Percentiles rank a stretch among this genome's conserved stretches.
Evolutionary conservation across 139 green algal species (phyloP).

Genomic region (Chlamydomonas sp.): DNA sequence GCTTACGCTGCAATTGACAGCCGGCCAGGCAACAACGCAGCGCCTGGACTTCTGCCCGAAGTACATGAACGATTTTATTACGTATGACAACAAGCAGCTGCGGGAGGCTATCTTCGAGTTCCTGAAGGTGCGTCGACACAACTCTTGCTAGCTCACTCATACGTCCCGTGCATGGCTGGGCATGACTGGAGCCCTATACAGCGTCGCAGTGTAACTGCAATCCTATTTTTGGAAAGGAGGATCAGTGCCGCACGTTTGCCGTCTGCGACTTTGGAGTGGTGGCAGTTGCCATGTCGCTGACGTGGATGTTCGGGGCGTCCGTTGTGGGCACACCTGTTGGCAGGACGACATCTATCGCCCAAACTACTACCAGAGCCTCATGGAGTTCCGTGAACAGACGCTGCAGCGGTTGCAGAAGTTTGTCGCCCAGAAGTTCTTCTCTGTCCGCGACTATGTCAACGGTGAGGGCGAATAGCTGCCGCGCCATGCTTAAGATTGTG

Average conservation of each 20-base stretch:
- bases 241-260: too few species aligned
- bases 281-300: background rate
- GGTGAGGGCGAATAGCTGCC: slow-evolving; percentile 24
- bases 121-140: slow-evolving; percentile 64
- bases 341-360: slow-evolving; percentile 83
- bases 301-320: background rate
- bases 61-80: slow-evolving; percentile 57
- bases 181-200: background rate
- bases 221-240: too few species aligned
- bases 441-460: slow-evolving; percentile 68
- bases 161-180: too few species aligned
- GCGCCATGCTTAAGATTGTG: too few species aligned
- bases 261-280: background rate
- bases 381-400: slow-evolving; percentile 83
- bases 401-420: slow-evolving; percentile 76
- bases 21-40: slow-evolving; percentile 11
- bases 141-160: too few species aligned
- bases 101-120: slow-evolving; percentile 75
- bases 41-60: background rate
- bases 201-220: background rate
- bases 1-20: slow-evolving; percentile 56
- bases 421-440: slow-evolving; percentile 76
- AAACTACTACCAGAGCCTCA: slow-evolving; percentile 76
- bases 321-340: background rate
- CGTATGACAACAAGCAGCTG: slow-evolving; percentile 78